Evolutionary conservation across 768 basidiomycete genomes (phyloP), one percentile per base, ranked within the genome.

Genomic region (Collybia mongolica): DNA sequence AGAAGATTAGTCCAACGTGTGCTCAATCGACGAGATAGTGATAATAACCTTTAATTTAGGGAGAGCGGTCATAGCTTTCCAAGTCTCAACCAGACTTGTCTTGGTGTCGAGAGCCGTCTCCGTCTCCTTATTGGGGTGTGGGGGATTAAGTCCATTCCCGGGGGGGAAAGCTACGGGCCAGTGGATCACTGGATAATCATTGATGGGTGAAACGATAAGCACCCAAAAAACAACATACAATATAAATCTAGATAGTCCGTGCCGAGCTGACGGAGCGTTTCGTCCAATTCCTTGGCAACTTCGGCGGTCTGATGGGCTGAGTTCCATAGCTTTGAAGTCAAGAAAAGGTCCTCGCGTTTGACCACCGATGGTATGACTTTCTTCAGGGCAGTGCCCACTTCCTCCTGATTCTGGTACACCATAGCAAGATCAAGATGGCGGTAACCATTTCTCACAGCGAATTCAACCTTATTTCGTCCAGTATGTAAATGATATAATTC

Each of bases 291-390:
- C 42, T 78, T 80, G 72, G 85, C 86, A 24, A 87, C 89, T 44
- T 76, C 65, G 5, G 79, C 74, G 4, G 87, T 83, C 51, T 74
- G 77, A 62, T 90, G 90, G 7, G 79, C 73, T 41, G 76, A 74
- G 68, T 92, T 92, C 91, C 91, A 93, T 42, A 91, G 76, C 67
- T 94, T 90, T 38, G 82, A 83, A 2, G 88, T 90, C 65, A 89
- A 82, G 67, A 87, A 91, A 50, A 93, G 77, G 12, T 93, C 83
- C 63, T 88, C 82, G 55, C 90, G 86, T 60, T 83, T 80, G 52
- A 91, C 88, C 46, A 90, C 85, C 8, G 80, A 79, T 1, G 84
- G 84, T 52, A 90, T 82, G 62, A 92, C 80, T 61, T 86, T 87
- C 66, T 86, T 85, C 60, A 91, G 72, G 1, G 87, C 87, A 2